Percentiles rank a stretch among this genome's conserved stretches.
These are phyloP conservation scores for Rhododendron williamsianum DNA, from an alignment of 148 eudicot genomes.

Conservation along the genomic window DNA sequence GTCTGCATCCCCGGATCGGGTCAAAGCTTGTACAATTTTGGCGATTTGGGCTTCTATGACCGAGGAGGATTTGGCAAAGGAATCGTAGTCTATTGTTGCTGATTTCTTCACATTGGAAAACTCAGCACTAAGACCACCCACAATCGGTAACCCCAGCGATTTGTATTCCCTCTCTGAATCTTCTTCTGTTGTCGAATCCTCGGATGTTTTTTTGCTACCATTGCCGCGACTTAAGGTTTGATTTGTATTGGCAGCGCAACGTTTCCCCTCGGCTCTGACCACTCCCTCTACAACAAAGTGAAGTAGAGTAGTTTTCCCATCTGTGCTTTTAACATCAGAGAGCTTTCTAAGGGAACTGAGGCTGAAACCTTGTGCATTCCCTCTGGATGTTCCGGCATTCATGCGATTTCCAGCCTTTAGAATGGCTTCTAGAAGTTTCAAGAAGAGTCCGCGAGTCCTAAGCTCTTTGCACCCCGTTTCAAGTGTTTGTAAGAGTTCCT, in stretches of 20 bases:
- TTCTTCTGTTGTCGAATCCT: constrained; percentile 32
- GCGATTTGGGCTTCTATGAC: constrained; percentile 26
- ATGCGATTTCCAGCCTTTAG: constrained; percentile 86
- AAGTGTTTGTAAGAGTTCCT: constrained; percentile 42
- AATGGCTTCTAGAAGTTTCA: constrained; percentile 83
- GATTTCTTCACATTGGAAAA: constrained; percentile 67
- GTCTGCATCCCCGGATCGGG: constrained; percentile 30
- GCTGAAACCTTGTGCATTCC: constrained; percentile 83
- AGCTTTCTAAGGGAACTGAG: constrained; percentile 63
- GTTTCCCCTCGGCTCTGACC: constrained; percentile 77
- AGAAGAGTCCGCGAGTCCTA: constrained; percentile 52
- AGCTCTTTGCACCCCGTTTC: constrained; percentile 75
- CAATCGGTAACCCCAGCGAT: constrained; percentile 70
- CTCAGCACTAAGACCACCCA: constrained; percentile 75
- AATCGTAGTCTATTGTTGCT: constrained; percentile 57
- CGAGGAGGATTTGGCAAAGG: constrained; percentile 26
- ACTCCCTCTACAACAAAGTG: constrained; percentile 88
- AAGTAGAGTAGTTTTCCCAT: constrained; percentile 78
- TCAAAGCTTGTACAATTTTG: constrained; percentile 39
- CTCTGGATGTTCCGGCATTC: constrained; percentile 83
- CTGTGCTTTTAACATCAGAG: constrained; percentile 78
- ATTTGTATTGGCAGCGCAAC: constrained; percentile 44
- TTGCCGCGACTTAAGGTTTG: constrained; percentile 27
- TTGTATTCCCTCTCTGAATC: constrained; percentile 64
- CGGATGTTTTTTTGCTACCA: neutral